Conservation (phyloP, 192 early-diverging fungal species). For the Geranomyces michiganensis region DNA sequence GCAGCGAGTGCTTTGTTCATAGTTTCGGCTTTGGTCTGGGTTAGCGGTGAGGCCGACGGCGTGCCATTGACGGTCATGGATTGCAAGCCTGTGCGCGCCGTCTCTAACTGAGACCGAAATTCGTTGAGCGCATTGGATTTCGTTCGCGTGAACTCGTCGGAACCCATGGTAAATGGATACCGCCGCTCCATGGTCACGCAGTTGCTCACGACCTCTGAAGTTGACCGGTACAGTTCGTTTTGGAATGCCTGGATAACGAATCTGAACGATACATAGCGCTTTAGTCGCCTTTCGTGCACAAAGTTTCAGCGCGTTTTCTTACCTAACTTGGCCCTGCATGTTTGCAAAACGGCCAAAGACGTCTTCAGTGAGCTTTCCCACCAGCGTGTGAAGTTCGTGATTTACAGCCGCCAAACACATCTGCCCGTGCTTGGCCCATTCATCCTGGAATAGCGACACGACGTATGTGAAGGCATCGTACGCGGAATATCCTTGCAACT, state of each 20-base stretch:
- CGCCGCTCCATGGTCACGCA: conserved; percentile 46
- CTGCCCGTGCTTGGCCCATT: conserved; percentile 45
- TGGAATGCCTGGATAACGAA: conserved; percentile 49
- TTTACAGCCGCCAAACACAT: conserved; percentile 36
- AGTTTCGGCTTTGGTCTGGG: conserved; percentile 19
- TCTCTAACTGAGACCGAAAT: conserved; percentile 39
- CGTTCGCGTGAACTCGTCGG: conserved; percentile 41
- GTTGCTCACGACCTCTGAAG: conserved; percentile 41
- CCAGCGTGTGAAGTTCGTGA: conserved; percentile 39
- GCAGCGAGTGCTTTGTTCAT: conserved; percentile 46
- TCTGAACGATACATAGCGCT: conserved; percentile 2
- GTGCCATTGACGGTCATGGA: neutral
- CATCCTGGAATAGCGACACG: conserved; percentile 44
- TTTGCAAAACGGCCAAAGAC: conserved; percentile 51
- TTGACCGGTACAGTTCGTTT: conserved; percentile 45
- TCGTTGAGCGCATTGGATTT: conserved; percentile 40
- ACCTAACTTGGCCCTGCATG: conserved; percentile 49
- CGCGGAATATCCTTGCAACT: conserved; percentile 48
- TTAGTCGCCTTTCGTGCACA: neutral
- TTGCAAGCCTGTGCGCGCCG: conserved; percentile 9
- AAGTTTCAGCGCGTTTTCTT: conserved; percentile 10
- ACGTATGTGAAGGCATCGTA: conserved; percentile 49
- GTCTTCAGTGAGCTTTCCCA: conserved; percentile 47
- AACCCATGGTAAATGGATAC: conserved; percentile 48
- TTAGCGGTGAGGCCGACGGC: neutral